These are phyloP conservation scores for Phyllosticta citrichinensis DNA, from an alignment of 2,329 filamentous ascomycete genomes.

Conservation along the genomic window DNA sequence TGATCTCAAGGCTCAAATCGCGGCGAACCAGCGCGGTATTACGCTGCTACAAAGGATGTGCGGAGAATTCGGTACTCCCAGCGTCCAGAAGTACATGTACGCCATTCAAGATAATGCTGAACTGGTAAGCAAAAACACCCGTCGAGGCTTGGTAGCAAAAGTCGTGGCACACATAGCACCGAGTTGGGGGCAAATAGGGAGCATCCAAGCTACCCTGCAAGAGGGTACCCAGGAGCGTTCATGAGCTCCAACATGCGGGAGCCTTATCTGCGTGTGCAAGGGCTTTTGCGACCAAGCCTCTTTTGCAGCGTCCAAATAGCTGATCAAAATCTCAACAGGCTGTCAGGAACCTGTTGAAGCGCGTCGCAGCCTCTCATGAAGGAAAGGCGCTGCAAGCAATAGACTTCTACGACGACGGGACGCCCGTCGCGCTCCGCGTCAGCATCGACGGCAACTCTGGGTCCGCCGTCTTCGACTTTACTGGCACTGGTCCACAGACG, in stretches of 20 bases:
- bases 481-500: conserved; percentile 26
- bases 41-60: conserved; percentile 27
- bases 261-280: no score
- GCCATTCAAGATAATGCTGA: conserved; percentile 29
- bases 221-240: no score
- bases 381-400: conserved; percentile 12
- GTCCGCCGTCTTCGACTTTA: conserved; percentile 29
- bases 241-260: no score
- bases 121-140: conserved; percentile 12
- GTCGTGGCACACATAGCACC: no score
- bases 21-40: conserved; percentile 26
- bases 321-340: conserved; percentile 42
- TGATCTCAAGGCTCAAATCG: conserved; percentile 27
- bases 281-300: conserved; percentile 13
- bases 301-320: conserved; percentile 10
- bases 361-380: conserved; percentile 33
- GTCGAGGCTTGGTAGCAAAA: conserved; percentile 5
- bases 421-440: conserved; percentile 24
- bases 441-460: conserved; percentile 23
- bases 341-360: conserved; percentile 70
- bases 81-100: conserved; percentile 33
- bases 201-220: no score
- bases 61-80: conserved; percentile 22
- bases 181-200: no score
- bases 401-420: conserved; percentile 32